Percentiles rank a stretch among this genome's conserved stretches.
These are phyloP conservation scores for Aureobasidium sp. DNA, from an alignment of 2,329 filamentous ascomycete genomes.

Conservation along the genomic window DNA sequence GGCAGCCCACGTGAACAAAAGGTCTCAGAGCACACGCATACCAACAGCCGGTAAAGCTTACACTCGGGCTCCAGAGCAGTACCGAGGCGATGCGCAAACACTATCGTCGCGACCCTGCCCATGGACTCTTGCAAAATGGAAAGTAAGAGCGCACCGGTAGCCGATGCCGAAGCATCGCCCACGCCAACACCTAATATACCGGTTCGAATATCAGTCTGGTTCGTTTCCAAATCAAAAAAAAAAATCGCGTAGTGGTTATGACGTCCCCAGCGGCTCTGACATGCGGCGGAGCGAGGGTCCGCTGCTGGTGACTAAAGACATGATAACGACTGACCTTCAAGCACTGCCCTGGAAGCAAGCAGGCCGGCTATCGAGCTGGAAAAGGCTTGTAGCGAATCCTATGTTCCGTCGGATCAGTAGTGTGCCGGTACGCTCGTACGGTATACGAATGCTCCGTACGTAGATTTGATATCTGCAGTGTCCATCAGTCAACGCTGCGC, in stretches of 20 bases:
- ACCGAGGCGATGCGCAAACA: constrained; percentile 75
- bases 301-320: background rate
- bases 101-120: constrained; percentile 72
- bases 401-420: constrained; percentile 2
- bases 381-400: constrained; percentile 76
- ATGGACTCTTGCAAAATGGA: constrained; percentile 76
- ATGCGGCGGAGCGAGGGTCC: background rate
- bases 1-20: background rate
- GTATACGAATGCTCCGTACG: constrained; percentile 34
- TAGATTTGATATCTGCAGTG: constrained; percentile 55
- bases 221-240: too few species aligned
- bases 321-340: constrained; percentile 47
- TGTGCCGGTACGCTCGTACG: background rate
- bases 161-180: constrained; percentile 67
- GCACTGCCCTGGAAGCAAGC: constrained; percentile 71
- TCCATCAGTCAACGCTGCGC: background rate
- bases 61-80: constrained; percentile 81
- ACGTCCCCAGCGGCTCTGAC: background rate
- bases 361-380: constrained; percentile 72
- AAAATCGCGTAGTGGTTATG: background rate
- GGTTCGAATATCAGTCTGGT: background rate
- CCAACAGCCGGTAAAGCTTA: constrained; percentile 75
- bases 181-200: constrained; percentile 59
- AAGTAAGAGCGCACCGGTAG: constrained; percentile 71
- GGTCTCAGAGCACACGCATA: background rate